Percentiles rank a stretch among this genome's conserved stretches.
Evolutionary conservation across 2,329 filamentous ascomycete species (phyloP).

Genomic region (Pseudopyrenochaeta lycopersici): DNA sequence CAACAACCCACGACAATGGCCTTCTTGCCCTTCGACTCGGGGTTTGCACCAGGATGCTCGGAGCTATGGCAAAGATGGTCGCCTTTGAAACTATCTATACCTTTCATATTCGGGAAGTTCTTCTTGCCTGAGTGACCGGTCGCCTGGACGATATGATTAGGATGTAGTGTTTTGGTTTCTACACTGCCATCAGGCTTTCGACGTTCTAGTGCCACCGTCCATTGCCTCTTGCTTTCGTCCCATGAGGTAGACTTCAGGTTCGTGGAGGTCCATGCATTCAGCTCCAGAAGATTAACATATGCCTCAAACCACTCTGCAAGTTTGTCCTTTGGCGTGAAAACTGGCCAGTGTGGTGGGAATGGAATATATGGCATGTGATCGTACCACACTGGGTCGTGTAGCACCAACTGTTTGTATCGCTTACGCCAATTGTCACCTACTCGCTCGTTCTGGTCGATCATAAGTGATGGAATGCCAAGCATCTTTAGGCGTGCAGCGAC

Average conservation of each 20-base stretch:
- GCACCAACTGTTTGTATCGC: constrained; percentile 56
- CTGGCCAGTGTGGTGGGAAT: constrained; percentile 43
- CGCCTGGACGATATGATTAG: constrained; percentile 41
- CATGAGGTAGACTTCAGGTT: constrained; percentile 49
- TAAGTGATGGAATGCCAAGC: constrained; percentile 52
- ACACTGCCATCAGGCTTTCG: constrained; percentile 28
- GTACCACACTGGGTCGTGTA: constrained; percentile 52
- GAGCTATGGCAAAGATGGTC: constrained; percentile 43
- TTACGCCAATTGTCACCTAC: constrained; percentile 59
- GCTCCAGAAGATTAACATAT: constrained; percentile 48
- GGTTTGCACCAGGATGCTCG: constrained; percentile 42
- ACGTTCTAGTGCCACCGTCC: constrained; percentile 48
- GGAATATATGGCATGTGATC: constrained; percentile 50
- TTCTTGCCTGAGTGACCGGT: constrained; percentile 45
- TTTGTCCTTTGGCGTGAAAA: constrained; percentile 46
- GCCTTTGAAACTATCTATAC: constrained; percentile 50
- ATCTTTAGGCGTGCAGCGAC: constrained; percentile 56
- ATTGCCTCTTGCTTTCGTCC: constrained; percentile 47
- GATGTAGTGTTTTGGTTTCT: constrained; percentile 35
- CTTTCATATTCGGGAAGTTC: constrained; percentile 40
- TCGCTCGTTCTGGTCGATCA: constrained; percentile 55
- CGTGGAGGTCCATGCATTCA: constrained; percentile 53
- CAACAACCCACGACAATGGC: constrained; percentile 59
- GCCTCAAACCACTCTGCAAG: constrained; percentile 51
- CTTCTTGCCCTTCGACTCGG: constrained; percentile 49